Evolutionary conservation across 2,329 filamentous ascomycete species (phyloP).

Genomic region (Epichloe sp.): DNA sequence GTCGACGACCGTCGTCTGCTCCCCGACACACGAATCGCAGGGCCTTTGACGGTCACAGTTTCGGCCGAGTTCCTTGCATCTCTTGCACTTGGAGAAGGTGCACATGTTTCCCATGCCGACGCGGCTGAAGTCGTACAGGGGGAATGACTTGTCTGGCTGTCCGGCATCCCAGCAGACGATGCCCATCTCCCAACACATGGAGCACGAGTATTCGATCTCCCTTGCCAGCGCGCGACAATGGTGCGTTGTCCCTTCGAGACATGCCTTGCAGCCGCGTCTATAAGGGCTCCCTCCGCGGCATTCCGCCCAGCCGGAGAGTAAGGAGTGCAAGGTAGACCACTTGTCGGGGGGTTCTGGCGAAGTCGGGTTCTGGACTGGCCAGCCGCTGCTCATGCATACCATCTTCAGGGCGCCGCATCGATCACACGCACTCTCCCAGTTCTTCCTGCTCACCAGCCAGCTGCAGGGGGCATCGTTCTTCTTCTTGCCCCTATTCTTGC

Average conservation of each 20-base stretch:
- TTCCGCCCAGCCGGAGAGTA: slow-evolving; percentile 9
- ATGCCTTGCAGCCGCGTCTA: slow-evolving; percentile 9
- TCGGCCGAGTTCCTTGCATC: slow-evolving; percentile 11
- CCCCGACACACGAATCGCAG: slow-evolving; percentile 20
- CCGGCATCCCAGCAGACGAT: slow-evolving; percentile 13
- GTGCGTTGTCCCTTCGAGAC: slow-evolving; percentile 2
- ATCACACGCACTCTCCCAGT: slow-evolving; percentile 12
- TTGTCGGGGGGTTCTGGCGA: slow-evolving; percentile 1
- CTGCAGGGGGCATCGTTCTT: slow-evolving; percentile 7
- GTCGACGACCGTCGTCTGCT: not conserved
- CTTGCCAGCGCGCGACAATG: slow-evolving; percentile 11
- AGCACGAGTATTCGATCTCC: slow-evolving; percentile 10
- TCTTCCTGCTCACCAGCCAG: slow-evolving; percentile 11
- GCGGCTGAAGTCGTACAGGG: slow-evolving; percentile 16
- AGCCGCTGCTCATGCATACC: slow-evolving; percentile 11
- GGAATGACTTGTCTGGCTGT: slow-evolving; percentile 5
- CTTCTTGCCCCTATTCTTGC: slow-evolving; percentile 7
- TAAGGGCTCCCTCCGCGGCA: slow-evolving; percentile 6
- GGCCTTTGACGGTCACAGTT: slow-evolving; percentile 25
- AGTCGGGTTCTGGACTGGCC: slow-evolving; percentile 5
- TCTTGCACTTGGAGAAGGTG: slow-evolving; percentile 14
- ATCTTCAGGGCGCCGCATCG: slow-evolving; percentile 9
- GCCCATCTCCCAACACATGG: slow-evolving; percentile 17
- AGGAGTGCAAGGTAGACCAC: slow-evolving; percentile 7
- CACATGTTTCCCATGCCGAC: slow-evolving; percentile 19